Conservation (phyloP, 1,284 basidiomycete species). For the Sphagnurus paluster region DNA sequence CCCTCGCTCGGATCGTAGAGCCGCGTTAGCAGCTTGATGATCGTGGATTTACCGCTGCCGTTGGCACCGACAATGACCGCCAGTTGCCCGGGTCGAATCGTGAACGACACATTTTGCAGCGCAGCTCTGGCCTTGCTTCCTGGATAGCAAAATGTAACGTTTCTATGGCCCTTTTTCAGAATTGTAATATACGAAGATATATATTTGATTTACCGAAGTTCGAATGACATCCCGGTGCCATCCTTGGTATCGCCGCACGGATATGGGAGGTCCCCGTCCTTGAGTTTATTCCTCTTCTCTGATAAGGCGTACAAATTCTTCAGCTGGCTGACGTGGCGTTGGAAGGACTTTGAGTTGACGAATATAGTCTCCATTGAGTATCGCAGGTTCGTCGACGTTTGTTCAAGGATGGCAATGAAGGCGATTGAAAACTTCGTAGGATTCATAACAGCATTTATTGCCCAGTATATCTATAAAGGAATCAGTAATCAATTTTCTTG, state of each 20-base stretch:
- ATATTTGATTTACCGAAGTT: constrained; percentile 29
- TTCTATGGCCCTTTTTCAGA: constrained; percentile 24
- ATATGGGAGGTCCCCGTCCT: constrained; percentile 16
- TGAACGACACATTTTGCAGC: constrained; percentile 40
- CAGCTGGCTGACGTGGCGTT: constrained; percentile 20
- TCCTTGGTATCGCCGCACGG: constrained; percentile 4
- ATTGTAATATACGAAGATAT: not conserved
- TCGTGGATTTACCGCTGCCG: constrained; percentile 45
- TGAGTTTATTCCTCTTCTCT: constrained; percentile 8
- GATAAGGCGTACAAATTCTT: constrained; percentile 20
- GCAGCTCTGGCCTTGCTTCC: constrained; percentile 39
- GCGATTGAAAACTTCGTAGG: constrained; percentile 34
- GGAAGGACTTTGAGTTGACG: constrained; percentile 18
- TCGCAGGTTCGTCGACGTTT: constrained; percentile 26
- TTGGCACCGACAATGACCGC: constrained; percentile 48
- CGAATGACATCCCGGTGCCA: constrained; percentile 35
- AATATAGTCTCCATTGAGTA: constrained; percentile 25
- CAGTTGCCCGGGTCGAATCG: constrained; percentile 44
- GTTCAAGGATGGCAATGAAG: constrained; percentile 33
- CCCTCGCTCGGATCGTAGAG: constrained; percentile 44
- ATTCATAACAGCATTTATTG: constrained; percentile 28
- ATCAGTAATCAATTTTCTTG: not conserved
- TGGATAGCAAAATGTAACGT: constrained; percentile 50
- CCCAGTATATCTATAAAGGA: constrained; percentile 33
- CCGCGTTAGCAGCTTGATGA: constrained; percentile 43